Evolutionary conservation across 78 protist genomes (phyloP).

Genomic region (Emiliania huxleyi): DNA sequence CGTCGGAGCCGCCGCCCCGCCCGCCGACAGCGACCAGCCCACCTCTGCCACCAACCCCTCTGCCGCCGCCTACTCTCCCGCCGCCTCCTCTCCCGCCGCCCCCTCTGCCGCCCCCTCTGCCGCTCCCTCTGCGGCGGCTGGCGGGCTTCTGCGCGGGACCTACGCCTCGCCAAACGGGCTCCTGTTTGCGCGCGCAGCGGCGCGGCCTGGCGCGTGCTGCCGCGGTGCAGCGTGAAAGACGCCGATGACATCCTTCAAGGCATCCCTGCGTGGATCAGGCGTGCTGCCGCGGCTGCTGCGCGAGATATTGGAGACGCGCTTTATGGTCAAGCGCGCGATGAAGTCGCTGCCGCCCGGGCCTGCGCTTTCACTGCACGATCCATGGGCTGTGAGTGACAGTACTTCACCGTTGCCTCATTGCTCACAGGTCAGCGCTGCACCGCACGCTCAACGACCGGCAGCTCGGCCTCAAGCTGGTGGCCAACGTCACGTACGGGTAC

Average conservation of each 20-base stretch:
- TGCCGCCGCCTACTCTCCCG: too few relatives aligned
- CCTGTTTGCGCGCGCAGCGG: conserved; percentile 47
- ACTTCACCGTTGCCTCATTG: not conserved
- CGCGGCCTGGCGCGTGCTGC: too few relatives aligned
- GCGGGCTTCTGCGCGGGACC: too few relatives aligned
- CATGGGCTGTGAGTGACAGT: not conserved
- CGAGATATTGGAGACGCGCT: conserved; percentile 92
- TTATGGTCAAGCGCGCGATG: conserved; percentile 84
- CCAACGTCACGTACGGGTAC: conserved; percentile 98
- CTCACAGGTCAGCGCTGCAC: not conserved
- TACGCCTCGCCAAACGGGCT: conserved; percentile 73
- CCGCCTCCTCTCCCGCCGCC: too few relatives aligned
- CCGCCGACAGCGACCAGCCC: too few relatives aligned
- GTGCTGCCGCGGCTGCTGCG: conserved; percentile 85
- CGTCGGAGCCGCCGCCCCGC: too few relatives aligned
- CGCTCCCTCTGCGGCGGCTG: too few relatives aligned
- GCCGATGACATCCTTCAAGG: too few relatives aligned
- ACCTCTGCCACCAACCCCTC: too few relatives aligned
- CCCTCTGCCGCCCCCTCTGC: too few relatives aligned
- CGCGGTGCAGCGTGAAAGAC: too few relatives aligned
- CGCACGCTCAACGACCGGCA: conserved; percentile 84
- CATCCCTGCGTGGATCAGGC: too few relatives aligned
- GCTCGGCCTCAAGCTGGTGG: conserved; percentile 91
- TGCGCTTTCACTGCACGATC: not conserved
- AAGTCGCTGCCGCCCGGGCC: conserved; percentile 30